Percentiles rank a stretch among this genome's conserved stretches.
These are phyloP conservation scores for Sporobolomyces roseus DNA, from an alignment of 768 basidiomycete species.

Conservation along the genomic window DNA sequence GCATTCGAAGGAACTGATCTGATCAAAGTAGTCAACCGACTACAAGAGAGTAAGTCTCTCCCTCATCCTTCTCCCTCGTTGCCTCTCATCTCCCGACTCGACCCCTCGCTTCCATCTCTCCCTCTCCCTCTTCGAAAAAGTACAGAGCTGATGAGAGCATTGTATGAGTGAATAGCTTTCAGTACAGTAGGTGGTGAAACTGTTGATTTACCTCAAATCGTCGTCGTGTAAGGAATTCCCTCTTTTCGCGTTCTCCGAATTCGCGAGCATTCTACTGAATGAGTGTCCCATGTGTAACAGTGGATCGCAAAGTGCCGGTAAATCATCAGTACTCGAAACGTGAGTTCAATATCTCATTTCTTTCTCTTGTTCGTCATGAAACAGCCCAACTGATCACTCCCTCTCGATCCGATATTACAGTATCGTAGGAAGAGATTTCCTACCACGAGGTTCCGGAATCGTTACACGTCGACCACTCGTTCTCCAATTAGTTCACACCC, in stretches of 20 bases:
- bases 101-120: not conserved
- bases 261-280: no score
- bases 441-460: slow-evolving; percentile 63
- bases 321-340: slow-evolving; percentile 67
- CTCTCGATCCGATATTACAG: slow-evolving; percentile 52
- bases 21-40: slow-evolving; percentile 34
- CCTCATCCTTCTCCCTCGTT: not conserved
- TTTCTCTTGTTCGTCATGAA: not conserved
- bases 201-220: slow-evolving; percentile 53
- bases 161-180: slow-evolving; percentile 31
- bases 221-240: slow-evolving; percentile 47
- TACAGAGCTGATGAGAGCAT: no score
- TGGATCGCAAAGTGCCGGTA: slow-evolving; percentile 41
- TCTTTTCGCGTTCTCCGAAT: not conserved
- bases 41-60: slow-evolving; percentile 26
- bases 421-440: slow-evolving; percentile 74
- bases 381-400: slow-evolving; percentile 12
- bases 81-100: not conserved
- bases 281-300: slow-evolving; percentile 19
- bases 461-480: slow-evolving; percentile 93
- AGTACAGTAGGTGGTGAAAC: slow-evolving; percentile 48
- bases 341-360: slow-evolving; percentile 51
- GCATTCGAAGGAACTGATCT: slow-evolving; percentile 22
- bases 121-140: not conserved
- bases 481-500: slow-evolving; percentile 90